Percentiles rank a stretch among this genome's conserved stretches.
These are phyloP conservation scores for Malassezia globosa DNA, from an alignment of 1,284 basidiomycete genomes.

Conservation along the genomic window DNA sequence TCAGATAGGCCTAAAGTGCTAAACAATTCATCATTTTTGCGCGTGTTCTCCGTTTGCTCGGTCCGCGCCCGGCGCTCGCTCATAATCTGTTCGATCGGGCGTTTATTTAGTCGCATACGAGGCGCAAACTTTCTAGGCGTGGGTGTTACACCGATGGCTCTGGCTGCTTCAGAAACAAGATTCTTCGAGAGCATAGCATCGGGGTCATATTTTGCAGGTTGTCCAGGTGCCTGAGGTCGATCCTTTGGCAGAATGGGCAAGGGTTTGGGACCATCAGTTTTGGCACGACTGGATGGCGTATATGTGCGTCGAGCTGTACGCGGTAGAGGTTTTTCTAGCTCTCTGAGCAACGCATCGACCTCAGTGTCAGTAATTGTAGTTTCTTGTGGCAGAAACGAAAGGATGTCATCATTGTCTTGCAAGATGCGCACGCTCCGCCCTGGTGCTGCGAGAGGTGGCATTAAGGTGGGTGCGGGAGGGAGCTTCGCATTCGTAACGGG, in stretches of 20 bases:
- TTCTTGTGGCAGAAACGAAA: constrained; percentile 32
- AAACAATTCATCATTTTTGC: constrained; percentile 36
- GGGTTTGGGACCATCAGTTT: constrained; percentile 15
- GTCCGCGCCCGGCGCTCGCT: constrained; percentile 6
- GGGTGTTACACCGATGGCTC: constrained; percentile 17
- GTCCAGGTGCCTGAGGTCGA: constrained; percentile 1
- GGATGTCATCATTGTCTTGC: constrained; percentile 31
- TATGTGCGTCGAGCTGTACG: constrained; percentile 11
- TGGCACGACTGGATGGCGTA: constrained; percentile 3
- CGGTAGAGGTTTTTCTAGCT: constrained; percentile 14
- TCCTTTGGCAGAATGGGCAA: background rate
- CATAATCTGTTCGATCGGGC: constrained; percentile 3
- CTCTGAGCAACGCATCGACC: constrained; percentile 23
- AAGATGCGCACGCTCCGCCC: constrained; percentile 25
- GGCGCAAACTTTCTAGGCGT: constrained; percentile 4
- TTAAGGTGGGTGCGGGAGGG: background rate
- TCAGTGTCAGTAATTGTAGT: constrained; percentile 30
- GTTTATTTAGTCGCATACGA: constrained; percentile 8
- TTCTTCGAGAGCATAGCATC: constrained; percentile 23
- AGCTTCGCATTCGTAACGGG: background rate
- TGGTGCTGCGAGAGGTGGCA: background rate
- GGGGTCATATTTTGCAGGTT: constrained; percentile 21
- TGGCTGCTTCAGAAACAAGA: constrained; percentile 34
- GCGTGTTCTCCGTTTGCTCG: constrained; percentile 19
- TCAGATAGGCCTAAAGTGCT: constrained; percentile 35